A percentile compares a stretch with the other conserved stretches of the same genome.
These are phyloP conservation scores for Megacollybia marginata DNA, from an alignment of 768 basidiomycete genomes.

Conservation along the genomic window DNA sequence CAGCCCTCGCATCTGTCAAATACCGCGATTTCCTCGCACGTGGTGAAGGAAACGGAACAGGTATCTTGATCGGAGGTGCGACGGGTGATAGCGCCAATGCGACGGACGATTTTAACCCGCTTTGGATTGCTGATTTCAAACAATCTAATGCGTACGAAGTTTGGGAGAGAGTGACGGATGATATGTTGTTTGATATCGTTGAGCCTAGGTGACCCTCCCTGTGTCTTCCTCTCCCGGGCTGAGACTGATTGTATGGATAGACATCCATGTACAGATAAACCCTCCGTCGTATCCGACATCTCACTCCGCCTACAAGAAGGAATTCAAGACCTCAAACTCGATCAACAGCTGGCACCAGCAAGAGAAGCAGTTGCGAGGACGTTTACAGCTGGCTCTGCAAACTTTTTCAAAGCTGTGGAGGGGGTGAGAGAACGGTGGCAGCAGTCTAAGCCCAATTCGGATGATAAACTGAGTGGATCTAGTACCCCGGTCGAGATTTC, in stretches of 20 bases:
- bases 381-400: constrained; percentile 63
- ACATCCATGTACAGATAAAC: constrained; percentile 91
- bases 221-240: background rate
- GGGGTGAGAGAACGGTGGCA: constrained; percentile 74
- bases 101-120: constrained; percentile 74
- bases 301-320: constrained; percentile 89
- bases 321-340: constrained; percentile 86
- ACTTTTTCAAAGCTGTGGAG: constrained; percentile 85
- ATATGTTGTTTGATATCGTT: constrained; percentile 88
- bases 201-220: constrained; percentile 66
- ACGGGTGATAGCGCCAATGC: constrained; percentile 50
- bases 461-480: background rate
- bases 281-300: constrained; percentile 84
- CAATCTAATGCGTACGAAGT: constrained; percentile 81
- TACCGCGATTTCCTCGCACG: constrained; percentile 81
- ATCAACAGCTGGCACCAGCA: constrained; percentile 90
- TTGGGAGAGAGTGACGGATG: constrained; percentile 90
- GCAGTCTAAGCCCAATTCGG: background rate
- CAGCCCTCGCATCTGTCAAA: constrained; percentile 81
- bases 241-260: constrained; percentile 27
- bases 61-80: constrained; percentile 64
- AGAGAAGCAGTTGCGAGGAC: constrained; percentile 84
- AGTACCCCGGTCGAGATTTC: constrained; percentile 4
- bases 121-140: constrained; percentile 87
- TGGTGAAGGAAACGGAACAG: constrained; percentile 41